A percentile compares a stretch with the other conserved stretches of the same genome.
Evolutionary conservation across 2,329 filamentous ascomycete species (phyloP).

Genomic region (Ciborinia camelliae): DNA sequence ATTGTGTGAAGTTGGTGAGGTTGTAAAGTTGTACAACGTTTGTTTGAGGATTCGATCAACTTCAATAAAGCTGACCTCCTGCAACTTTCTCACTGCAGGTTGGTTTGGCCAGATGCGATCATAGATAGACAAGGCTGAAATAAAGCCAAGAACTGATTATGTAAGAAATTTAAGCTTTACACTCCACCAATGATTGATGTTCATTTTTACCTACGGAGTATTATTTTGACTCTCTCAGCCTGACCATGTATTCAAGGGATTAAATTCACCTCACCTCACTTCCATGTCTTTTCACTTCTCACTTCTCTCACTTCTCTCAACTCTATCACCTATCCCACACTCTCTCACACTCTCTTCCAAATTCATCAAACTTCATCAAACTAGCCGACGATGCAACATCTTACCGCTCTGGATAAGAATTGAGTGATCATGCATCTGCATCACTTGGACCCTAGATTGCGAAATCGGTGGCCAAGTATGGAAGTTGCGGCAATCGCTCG

Average conservation of each 20-base stretch:
- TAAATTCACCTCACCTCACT: not conserved
- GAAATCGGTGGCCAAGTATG: not conserved
- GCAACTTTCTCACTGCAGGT: too few relatives aligned
- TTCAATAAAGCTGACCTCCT: not conserved
- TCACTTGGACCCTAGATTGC: not conserved
- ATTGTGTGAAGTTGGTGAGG: not conserved
- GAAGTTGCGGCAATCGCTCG: not conserved
- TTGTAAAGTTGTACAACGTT: not conserved
- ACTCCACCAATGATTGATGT: not conserved
- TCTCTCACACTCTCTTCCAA: not conserved
- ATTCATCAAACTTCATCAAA: not conserved
- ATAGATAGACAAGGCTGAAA: conserved; percentile 3
- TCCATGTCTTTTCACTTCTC: not conserved
- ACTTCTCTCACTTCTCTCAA: not conserved
- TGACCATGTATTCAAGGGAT: too few relatives aligned
- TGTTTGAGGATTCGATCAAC: not conserved
- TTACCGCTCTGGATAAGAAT: not conserved
- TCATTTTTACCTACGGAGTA: too few relatives aligned
- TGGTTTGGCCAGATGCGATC: not conserved
- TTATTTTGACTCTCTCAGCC: too few relatives aligned
- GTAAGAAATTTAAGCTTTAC: not conserved
- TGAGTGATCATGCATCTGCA: not conserved
- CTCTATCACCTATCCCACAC: not conserved
- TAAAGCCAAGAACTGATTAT: not conserved
- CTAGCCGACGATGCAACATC: not conserved